Evolutionary conservation across 2,329 filamentous ascomycete species (phyloP).

Genomic region (Cercospora canescens): DNA sequence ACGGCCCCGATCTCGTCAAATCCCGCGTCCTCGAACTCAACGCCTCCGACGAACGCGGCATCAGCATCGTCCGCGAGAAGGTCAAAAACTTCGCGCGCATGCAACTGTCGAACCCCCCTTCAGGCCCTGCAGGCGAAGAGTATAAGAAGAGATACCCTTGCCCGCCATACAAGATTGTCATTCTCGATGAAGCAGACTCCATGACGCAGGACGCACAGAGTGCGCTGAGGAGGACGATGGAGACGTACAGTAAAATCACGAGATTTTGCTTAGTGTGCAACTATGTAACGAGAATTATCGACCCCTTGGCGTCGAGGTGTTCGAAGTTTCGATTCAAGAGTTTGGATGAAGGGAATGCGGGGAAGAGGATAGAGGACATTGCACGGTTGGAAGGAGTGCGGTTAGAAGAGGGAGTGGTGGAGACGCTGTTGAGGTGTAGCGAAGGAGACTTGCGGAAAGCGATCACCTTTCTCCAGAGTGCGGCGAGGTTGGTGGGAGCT

Average conservation of each 20-base stretch:
- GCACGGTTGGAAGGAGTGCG: conserved; percentile 74
- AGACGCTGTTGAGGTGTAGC: conserved; percentile 80
- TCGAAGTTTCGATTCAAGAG: conserved; percentile 98
- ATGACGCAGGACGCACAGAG: conserved; percentile 99
- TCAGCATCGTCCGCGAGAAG: conserved; percentile 94
- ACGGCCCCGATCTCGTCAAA: conserved; percentile 90
- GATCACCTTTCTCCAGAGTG: conserved; percentile 93
- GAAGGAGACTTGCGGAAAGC: conserved; percentile 95
- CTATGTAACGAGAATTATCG: conserved; percentile 97
- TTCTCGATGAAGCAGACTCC: conserved; percentile 95
- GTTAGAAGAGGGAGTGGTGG: conserved; percentile 75
- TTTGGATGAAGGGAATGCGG: conserved; percentile 82
- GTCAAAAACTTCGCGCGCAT: conserved; percentile 98
- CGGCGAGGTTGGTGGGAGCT: conserved; percentile 79
- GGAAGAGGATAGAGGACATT: conserved; percentile 77
- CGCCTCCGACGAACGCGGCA: conserved; percentile 97
- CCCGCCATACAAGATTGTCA: conserved; percentile 98
- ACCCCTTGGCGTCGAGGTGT: conserved; percentile 89
- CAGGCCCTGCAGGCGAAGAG: conserved; percentile 58
- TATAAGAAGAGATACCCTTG: conserved; percentile 76
- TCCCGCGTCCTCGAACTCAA: conserved; percentile 97
- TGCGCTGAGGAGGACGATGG: conserved; percentile 92
- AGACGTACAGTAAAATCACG: conserved; percentile 95
- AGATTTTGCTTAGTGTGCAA: conserved; percentile 98
- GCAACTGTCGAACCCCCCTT: conserved; percentile 81